Evolutionary conservation across 176 grass and related monocot species (phyloP).

Genomic region (Musa schizocarpa): DNA sequence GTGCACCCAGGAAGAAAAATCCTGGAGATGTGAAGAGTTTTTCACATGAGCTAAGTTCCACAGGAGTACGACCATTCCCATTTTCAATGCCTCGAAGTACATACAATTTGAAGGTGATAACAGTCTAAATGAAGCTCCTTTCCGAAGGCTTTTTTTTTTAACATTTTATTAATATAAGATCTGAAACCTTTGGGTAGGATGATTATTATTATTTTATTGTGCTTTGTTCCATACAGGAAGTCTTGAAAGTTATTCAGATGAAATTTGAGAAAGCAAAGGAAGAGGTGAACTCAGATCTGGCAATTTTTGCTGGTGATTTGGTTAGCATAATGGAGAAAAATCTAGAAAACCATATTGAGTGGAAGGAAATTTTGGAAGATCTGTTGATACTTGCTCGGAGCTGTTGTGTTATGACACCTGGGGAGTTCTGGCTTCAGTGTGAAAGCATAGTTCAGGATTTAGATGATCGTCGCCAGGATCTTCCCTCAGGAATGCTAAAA

Average conservation of each 20-base stretch:
- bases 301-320: constrained; percentile 92
- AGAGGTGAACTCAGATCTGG: constrained; percentile 89
- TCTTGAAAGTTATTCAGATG: constrained; percentile 85
- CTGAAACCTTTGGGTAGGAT: constrained; percentile 15
- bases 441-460: constrained; percentile 99
- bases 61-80: constrained; percentile 92
- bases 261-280: constrained; percentile 99
- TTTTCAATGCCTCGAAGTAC: constrained; percentile 85
- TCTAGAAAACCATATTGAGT: constrained; percentile 74
- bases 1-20: constrained; percentile 85
- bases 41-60: constrained; percentile 97
- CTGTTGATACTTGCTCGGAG: constrained; percentile 93
- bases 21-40: constrained; percentile 95
- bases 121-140: background rate
- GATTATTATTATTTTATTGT: constrained; percentile 4
- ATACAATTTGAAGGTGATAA: constrained; percentile 88
- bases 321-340: constrained; percentile 95
- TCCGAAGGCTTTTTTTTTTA: background rate
- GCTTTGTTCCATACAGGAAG: constrained; percentile 48
- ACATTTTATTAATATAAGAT: constrained; percentile 6
- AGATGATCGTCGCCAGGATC: constrained; percentile 87
- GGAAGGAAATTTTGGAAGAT: constrained; percentile 99
- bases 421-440: constrained; percentile 96
- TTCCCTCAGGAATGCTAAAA: constrained; percentile 81
- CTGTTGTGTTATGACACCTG: constrained; percentile 89